A percentile compares a stretch with the other conserved stretches of the same genome.
Evolutionary conservation across 371 early-diverging fungal genomes (phyloP).

Genomic region (Amoeboaphelidium protococcarum): DNA sequence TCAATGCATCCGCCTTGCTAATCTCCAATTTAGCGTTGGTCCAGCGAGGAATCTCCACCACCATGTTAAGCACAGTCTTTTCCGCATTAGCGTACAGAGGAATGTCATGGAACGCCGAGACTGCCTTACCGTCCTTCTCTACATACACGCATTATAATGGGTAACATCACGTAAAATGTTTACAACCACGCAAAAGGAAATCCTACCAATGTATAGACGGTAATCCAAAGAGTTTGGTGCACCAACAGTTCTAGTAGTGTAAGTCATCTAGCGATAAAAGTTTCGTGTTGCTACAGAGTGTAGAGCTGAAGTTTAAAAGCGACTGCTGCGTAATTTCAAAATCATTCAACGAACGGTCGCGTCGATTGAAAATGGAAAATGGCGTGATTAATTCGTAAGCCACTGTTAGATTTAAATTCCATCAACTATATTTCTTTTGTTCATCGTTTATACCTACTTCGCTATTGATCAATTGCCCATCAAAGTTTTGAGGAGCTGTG

Average conservation of each 20-base stretch:
- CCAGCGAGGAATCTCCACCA: slow-evolving; percentile 98
- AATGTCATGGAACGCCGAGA: slow-evolving; percentile 98
- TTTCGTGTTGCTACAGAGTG: too few species aligned
- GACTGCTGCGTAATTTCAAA: too few species aligned
- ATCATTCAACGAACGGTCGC: too few species aligned
- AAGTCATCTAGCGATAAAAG: too few species aligned
- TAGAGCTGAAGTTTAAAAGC: too few species aligned
- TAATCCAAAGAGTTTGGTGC: slow-evolving; percentile 62
- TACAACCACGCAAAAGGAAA: background rate
- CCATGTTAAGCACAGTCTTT: slow-evolving; percentile 73
- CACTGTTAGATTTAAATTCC: too few species aligned
- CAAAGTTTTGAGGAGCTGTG: too few species aligned
- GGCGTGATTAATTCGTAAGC: too few species aligned
- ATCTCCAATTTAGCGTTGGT: slow-evolving; percentile 98
- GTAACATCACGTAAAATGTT: background rate
- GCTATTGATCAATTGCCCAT: too few species aligned
- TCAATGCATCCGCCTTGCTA: slow-evolving; percentile 66
- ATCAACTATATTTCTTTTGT: too few species aligned
- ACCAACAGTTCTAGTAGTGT: slow-evolving; percentile 43
- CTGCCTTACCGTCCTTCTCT: slow-evolving; percentile 20
- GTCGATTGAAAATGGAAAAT: too few species aligned
- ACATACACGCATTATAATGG: slow-evolving; percentile 6
- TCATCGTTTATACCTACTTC: too few species aligned
- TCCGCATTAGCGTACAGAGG: slow-evolving; percentile 67
- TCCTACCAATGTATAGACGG: slow-evolving; percentile 54